These are phyloP conservation scores for Solanum paucissectum DNA, from an alignment of 257 asterid genomes.

Conservation along the genomic window DNA sequence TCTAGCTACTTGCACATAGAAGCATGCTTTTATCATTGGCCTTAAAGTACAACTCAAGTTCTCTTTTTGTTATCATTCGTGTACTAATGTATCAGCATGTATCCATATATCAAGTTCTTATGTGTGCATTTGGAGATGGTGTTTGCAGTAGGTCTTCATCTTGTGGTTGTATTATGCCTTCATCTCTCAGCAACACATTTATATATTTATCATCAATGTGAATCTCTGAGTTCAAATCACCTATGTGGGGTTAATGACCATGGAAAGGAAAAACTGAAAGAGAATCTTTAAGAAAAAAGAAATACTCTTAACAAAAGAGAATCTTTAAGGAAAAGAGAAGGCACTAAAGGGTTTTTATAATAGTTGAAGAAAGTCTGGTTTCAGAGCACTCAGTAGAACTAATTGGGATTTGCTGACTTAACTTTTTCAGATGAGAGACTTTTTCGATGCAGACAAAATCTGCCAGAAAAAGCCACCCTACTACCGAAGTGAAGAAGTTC, in stretches of 20 bases:
- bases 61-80: neutral
- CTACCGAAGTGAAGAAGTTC: conserved; percentile 62
- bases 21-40: neutral
- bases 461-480: conserved; percentile 54
- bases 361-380: neutral
- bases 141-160: neutral
- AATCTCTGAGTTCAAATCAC: neutral
- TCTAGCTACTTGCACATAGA: neutral
- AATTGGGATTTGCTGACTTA: neutral
- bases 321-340: neutral
- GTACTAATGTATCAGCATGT: neutral
- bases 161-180: neutral
- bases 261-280: neutral
- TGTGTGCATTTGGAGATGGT: neutral
- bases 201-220: neutral
- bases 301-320: neutral
- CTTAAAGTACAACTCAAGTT: neutral
- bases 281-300: neutral
- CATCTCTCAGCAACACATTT: neutral
- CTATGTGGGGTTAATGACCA: neutral
- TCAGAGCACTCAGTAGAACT: neutral
- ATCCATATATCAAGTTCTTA: neutral
- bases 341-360: neutral
- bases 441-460: conserved; percentile 47
- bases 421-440: conserved; percentile 61